These are phyloP conservation scores for Irpex sp. DNA, from an alignment of 1,284 basidiomycete species.

Conservation along the genomic window DNA sequence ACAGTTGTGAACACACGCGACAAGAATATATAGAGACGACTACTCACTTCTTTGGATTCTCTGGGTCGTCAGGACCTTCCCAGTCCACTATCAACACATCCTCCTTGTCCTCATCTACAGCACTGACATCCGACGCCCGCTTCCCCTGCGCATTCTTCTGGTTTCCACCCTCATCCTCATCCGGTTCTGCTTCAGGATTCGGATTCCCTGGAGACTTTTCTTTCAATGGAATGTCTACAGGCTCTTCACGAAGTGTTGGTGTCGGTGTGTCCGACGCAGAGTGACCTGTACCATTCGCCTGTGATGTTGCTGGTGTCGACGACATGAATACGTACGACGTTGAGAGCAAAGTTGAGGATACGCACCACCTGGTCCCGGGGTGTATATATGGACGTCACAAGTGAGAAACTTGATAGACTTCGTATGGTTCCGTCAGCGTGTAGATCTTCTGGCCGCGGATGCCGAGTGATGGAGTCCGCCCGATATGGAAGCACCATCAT, in stretches of 20 bases:
- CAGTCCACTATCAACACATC: slow-evolving; percentile 57
- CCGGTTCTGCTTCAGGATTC: slow-evolving; percentile 13
- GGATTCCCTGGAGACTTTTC: slow-evolving; percentile 12
- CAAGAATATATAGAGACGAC: background rate
- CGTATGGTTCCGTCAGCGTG: background rate
- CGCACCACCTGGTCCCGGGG: background rate
- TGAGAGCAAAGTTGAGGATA: slow-evolving; percentile 1
- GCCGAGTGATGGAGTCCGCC: background rate
- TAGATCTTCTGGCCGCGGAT: background rate
- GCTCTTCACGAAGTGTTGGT: slow-evolving; percentile 15
- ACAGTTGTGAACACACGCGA: background rate
- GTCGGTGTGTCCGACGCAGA: slow-evolving; percentile 5
- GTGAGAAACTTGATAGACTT: background rate
- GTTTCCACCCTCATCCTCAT: background rate
- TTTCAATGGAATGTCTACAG: slow-evolving; percentile 16
- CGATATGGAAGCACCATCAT: background rate
- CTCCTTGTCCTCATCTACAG: background rate
- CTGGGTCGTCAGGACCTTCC: slow-evolving; percentile 69
- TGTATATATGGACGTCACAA: background rate
- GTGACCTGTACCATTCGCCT: background rate
- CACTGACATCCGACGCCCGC: background rate
- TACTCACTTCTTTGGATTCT: slow-evolving; percentile 72
- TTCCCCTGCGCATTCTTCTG: background rate
- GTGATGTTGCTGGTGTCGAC: background rate
- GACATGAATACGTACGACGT: background rate